Percentiles rank a stretch among this genome's conserved stretches.
These are phyloP conservation scores for Botryotinia globosa DNA, from an alignment of 2,329 filamentous ascomycete genomes.

Conservation along the genomic window DNA sequence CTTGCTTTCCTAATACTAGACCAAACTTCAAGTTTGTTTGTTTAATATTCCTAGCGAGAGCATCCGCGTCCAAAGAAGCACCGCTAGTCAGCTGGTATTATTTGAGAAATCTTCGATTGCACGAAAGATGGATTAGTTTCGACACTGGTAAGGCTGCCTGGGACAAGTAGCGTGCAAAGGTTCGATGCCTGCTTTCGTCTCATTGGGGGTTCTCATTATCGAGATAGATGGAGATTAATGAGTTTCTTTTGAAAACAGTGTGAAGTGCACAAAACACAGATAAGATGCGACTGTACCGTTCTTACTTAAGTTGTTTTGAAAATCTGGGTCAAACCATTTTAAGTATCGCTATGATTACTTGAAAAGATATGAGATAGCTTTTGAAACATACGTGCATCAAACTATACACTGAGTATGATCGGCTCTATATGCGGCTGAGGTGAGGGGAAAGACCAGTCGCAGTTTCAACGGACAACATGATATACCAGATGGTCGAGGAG, in stretches of 20 bases:
- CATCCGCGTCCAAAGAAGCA: neutral
- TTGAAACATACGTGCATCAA: too few species aligned
- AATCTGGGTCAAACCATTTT: too few species aligned
- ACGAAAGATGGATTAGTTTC: neutral
- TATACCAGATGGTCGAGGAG: neutral
- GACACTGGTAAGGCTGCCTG: neutral
- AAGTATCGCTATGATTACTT: too few species aligned
- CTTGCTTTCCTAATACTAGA: neutral
- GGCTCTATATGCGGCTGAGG: neutral
- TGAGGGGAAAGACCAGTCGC: neutral
- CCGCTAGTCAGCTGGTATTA: neutral
- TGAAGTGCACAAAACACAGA: too few species aligned
- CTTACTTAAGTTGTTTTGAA: too few species aligned
- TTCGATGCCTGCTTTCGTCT: neutral
- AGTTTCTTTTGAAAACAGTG: neutral
- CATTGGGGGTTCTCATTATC: neutral
- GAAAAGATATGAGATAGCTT: too few species aligned
- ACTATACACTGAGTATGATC: too few species aligned
- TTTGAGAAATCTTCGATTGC: neutral
- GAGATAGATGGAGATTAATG: neutral
- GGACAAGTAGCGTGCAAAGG: neutral
- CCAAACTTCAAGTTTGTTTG: neutral
- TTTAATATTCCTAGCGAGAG: neutral
- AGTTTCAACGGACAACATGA: neutral
- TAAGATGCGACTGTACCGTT: too few species aligned